Percentiles rank a stretch among this genome's conserved stretches.
Evolutionary conservation across 805 yeast genomes (phyloP).

Genomic region (Yamadazyma philogaea): DNA sequence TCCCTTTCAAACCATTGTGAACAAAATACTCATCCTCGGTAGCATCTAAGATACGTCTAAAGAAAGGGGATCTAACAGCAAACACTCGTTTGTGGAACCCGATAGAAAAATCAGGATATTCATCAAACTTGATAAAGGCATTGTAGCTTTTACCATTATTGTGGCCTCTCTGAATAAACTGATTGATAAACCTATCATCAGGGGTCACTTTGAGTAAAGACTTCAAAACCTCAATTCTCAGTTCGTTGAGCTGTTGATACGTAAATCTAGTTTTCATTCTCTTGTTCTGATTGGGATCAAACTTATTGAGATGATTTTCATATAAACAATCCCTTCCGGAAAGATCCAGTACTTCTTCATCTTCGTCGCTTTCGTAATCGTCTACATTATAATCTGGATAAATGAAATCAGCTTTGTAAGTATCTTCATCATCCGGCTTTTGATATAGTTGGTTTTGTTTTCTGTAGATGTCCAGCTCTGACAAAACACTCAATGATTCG

Average conservation of each 20-base stretch:
- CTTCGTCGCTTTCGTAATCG: conserved; percentile 16
- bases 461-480: conserved; percentile 28
- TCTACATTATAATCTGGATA: conserved; percentile 20
- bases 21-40: conserved; percentile 21
- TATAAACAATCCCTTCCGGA: conserved; percentile 19
- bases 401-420: conserved; percentile 29
- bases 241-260: conserved; percentile 13
- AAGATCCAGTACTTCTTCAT: conserved; percentile 11
- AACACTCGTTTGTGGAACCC: conserved; percentile 38
- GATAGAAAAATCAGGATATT: conserved; percentile 21
- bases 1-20: conserved; percentile 24
- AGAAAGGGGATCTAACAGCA: conserved; percentile 27
- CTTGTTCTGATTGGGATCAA: conserved; percentile 14
- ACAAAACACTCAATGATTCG: conserved; percentile 50
- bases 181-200: neutral
- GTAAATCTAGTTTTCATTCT: conserved; percentile 15
- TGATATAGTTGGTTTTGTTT: conserved; percentile 44
- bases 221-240: conserved; percentile 1
- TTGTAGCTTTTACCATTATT: conserved; percentile 33
- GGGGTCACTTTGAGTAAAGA: neutral
- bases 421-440: conserved; percentile 18
- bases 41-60: conserved; percentile 21
- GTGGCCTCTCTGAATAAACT: neutral
- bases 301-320: conserved; percentile 16
- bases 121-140: conserved; percentile 25